phyloP scores from a whole-genome alignment of 352 stramenopile species.

The Pythium volutum region DNA sequence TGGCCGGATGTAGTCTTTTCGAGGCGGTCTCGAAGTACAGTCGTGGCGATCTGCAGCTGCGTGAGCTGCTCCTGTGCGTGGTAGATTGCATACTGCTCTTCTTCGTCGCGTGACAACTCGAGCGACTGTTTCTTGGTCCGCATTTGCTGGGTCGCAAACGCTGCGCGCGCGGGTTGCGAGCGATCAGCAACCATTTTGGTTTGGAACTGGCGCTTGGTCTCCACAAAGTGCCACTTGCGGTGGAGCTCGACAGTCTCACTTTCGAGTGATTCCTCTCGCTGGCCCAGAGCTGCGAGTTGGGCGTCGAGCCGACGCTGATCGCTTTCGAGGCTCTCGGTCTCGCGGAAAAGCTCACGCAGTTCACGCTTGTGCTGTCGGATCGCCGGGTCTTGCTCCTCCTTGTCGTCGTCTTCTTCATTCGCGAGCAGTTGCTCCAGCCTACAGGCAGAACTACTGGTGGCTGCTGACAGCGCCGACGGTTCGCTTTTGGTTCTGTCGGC shows the following conservation, averaged over 20 bases:
- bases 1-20: not conserved
- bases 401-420: slow-evolving; percentile 8
- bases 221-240: slow-evolving; percentile 40
- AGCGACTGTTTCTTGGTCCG: slow-evolving; percentile 32
- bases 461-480: too few relatives aligned
- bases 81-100: slow-evolving; percentile 53
- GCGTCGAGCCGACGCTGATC: slow-evolving; percentile 36
- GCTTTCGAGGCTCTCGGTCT: slow-evolving; percentile 29
- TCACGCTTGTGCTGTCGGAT: slow-evolving; percentile 28
- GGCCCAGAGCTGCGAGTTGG: slow-evolving; percentile 25
- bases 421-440: slow-evolving; percentile 4
- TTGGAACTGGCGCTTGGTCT: slow-evolving; percentile 50
- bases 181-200: slow-evolving; percentile 32
- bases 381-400: not conserved
- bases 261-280: slow-evolving; percentile 32
- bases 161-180: slow-evolving; percentile 1
- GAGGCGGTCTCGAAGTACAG: slow-evolving; percentile 34
- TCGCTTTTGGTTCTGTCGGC: not conserved
- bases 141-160: slow-evolving; percentile 33
- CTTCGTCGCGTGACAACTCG: slow-evolving; percentile 49
- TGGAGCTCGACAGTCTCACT: slow-evolving; percentile 32
- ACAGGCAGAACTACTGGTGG: not conserved
- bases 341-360: slow-evolving; percentile 37
- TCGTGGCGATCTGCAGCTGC: slow-evolving; percentile 52
- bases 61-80: slow-evolving; percentile 55